These are phyloP conservation scores for Microcyclospora tardicrescens DNA, from an alignment of 2,329 filamentous ascomycete genomes.

Conservation along the genomic window DNA sequence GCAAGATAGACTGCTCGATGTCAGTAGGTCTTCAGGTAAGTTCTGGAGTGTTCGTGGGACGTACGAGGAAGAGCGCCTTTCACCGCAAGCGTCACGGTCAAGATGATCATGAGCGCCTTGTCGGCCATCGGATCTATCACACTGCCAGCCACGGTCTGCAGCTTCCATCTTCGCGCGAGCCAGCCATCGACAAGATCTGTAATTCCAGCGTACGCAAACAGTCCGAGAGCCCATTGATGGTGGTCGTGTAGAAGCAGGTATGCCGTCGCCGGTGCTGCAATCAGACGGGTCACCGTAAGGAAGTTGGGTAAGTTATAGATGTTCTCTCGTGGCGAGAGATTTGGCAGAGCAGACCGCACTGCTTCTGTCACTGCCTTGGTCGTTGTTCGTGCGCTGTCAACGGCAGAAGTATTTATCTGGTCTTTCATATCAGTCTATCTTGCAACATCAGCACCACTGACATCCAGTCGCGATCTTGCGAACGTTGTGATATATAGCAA, in stretches of 20 bases:
- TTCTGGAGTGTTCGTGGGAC: conserved; percentile 14
- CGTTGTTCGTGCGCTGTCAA: conserved; percentile 8
- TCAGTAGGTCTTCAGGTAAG: background rate
- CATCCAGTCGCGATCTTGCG: too few relatives aligned
- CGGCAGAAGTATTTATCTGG: too few relatives aligned
- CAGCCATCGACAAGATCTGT: conserved; percentile 90
- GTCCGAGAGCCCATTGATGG: conserved; percentile 60
- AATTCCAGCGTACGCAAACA: conserved; percentile 87
- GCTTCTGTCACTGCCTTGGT: conserved; percentile 18
- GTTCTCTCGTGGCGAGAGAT: conserved; percentile 55
- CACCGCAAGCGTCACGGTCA: conserved; percentile 71
- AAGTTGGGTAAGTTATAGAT: conserved; percentile 96
- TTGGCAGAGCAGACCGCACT: conserved; percentile 19
- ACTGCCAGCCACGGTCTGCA: conserved; percentile 86
- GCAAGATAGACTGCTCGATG: conserved; percentile 61
- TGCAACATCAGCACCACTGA: too few relatives aligned
- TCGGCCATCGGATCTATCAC: conserved; percentile 96
- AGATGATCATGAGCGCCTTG: conserved; percentile 86
- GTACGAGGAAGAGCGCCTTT: conserved; percentile 70
- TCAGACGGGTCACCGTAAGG: conserved; percentile 72
- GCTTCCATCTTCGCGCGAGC: conserved; percentile 76
- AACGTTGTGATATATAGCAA: too few relatives aligned
- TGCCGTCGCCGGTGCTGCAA: conserved; percentile 72
- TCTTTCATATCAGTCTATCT: too few relatives aligned
- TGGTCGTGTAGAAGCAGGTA: conserved; percentile 79